Evolutionary conservation across 2,329 filamentous ascomycete species (phyloP).

Genomic region (Sodiomyces alkalinus): DNA sequence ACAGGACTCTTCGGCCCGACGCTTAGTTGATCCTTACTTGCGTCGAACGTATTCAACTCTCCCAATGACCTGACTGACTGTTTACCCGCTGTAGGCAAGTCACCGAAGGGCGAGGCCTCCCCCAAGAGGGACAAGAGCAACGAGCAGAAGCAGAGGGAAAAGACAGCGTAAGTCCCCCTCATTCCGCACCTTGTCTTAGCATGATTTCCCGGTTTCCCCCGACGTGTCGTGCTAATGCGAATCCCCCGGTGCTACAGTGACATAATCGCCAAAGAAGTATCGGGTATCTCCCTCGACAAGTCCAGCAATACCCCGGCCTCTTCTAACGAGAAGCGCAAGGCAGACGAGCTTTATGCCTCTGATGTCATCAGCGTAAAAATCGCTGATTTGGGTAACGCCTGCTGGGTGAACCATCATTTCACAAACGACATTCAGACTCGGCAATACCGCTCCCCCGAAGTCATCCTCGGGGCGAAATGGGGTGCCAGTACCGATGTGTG

Average conservation of each 20-base stretch:
- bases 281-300: slow-evolving; percentile 85
- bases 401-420: slow-evolving; percentile 98
- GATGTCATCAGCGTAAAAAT: slow-evolving; percentile 97
- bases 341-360: slow-evolving; percentile 38
- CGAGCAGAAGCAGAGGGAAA: slow-evolving; percentile 72
- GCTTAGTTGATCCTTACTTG: too few relatives aligned
- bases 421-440: slow-evolving; percentile 98
- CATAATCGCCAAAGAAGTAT: slow-evolving; percentile 81
- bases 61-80: too few relatives aligned
- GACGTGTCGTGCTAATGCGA: slow-evolving; percentile 1
- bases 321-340: slow-evolving; percentile 45
- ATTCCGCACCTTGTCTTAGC: neutral
- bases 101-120: slow-evolving; percentile 27
- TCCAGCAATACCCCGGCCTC: slow-evolving; percentile 33
- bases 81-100: slow-evolving; percentile 13
- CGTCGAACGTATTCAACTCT: too few relatives aligned
- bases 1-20: too few relatives aligned
- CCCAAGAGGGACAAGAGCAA: slow-evolving; percentile 33
- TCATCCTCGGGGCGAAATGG: slow-evolving; percentile 95
- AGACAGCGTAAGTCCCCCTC: slow-evolving; percentile 62
- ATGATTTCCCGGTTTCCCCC: too few relatives aligned
- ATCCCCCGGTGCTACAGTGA: slow-evolving; percentile 41
- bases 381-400: slow-evolving; percentile 93
- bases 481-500: slow-evolving; percentile 98
- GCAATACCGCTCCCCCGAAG: slow-evolving; percentile 93